Base-by-base conservation (phyloP, 345 rosid species). In the Adansonia digitata region DNA sequence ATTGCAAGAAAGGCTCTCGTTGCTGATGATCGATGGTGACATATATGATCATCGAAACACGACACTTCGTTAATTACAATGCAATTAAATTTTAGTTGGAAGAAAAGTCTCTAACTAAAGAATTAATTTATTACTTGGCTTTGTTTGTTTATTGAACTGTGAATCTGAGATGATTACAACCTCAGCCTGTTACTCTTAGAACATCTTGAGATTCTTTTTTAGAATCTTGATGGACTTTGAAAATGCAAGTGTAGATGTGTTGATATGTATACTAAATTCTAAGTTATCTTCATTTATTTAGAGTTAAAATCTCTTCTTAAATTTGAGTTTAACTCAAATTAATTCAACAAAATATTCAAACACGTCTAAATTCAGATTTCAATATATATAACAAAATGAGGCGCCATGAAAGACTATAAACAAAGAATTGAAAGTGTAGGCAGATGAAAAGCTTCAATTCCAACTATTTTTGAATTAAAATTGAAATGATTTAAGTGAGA, bases 1-100 rank as follows among this genome's bases (percentile, higher is more conserved):
- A 29, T 57, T 57, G 63, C 63, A 57, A 57, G 63, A 57, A 57
- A 57, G 63, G 63, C 17, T 57, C 63, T 12, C 63, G 63, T 27
- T 57, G 63, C 35, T 57, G 63, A 57, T 27, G 63, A 57, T n/a
- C n/a, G n/a, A n/a, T n/a, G n/a, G n/a, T n/a, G 37, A 57, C 63
- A 27, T 26, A 42, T 10, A 26, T 57, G 63, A 5, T 57, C 63
- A 18, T n/a, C n/a, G n/a, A n/a, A 57, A 57, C 8, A 26, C 35
- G 35, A 26, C 35, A 57, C 37, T 57, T 27, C 5, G 35, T 57
- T 57, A 22, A 53, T 22, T 27, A 57, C 63, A 8, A 27, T 26
- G 37, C 63, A 57, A 57, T 57, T 57, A 57, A 26, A 57, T 57
- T 57, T n/a, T 27, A 57, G 63, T 57, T 27, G 0, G 63, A 57